Evolutionary conservation across 345 rosid genomes (phyloP).

Genomic region (Hypericum perforatum): DNA sequence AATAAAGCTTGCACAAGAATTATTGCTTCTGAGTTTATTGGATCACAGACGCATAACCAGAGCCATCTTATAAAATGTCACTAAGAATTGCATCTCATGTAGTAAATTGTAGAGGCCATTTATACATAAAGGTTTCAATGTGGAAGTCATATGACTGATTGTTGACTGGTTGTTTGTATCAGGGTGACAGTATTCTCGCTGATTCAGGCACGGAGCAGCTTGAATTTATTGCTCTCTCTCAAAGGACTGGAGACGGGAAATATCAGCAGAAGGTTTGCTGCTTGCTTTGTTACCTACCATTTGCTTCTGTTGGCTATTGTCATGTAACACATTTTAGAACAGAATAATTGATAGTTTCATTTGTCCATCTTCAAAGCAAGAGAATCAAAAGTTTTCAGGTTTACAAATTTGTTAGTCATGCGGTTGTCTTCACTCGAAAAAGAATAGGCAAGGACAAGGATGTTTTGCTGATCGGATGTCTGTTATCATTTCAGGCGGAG

Average conservation of each 20-base stretch:
- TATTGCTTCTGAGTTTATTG: too few species aligned
- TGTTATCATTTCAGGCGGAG: conserved; percentile 52
- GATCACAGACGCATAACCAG: too few species aligned
- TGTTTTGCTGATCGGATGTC: neutral
- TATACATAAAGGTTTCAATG: too few species aligned
- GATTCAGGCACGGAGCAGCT: conserved; percentile 98
- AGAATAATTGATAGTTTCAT: neutral
- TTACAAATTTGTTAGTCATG: neutral
- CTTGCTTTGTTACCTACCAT: neutral
- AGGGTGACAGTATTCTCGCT: conserved; percentile 95
- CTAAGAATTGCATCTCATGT: too few species aligned
- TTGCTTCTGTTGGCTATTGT: neutral
- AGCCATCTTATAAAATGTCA: too few species aligned
- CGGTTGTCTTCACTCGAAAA: neutral
- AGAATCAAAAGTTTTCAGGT: too few species aligned
- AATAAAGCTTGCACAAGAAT: too few species aligned
- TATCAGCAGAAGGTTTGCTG: conserved; percentile 75
- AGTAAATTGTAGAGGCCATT: too few species aligned
- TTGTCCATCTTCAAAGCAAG: too few species aligned
- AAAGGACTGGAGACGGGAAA: conserved; percentile 86
- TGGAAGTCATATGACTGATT: conserved; percentile 2
- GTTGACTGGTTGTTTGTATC: conserved; percentile 1
- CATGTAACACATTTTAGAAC: neutral
- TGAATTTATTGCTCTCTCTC: conserved; percentile 96
- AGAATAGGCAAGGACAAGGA: neutral